Percentiles rank a stretch among this genome's conserved stretches.
phyloP scores from a whole-genome alignment of 495 filamentous ascomycete genomes.

The Penicillium odoratum region DNA sequence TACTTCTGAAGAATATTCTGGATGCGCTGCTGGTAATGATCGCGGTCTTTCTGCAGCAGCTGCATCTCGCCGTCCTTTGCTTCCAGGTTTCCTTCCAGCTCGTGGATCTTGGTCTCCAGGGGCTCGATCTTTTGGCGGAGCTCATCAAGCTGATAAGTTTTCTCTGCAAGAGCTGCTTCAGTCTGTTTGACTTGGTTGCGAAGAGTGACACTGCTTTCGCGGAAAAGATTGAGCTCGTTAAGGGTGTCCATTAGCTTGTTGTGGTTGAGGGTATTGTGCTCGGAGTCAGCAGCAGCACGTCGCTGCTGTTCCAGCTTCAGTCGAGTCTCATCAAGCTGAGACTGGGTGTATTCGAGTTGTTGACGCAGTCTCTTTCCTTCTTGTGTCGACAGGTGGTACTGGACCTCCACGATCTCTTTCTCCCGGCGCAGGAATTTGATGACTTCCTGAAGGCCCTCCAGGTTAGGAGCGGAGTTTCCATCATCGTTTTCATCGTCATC shows the following conservation, averaged over 20 bases:
- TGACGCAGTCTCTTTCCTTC: conserved; percentile 85
- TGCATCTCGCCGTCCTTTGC: conserved; percentile 83
- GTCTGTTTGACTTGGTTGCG: conserved; percentile 81
- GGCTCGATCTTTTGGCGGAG: conserved; percentile 77
- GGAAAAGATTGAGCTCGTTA: conserved; percentile 90
- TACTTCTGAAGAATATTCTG: conserved; percentile 96
- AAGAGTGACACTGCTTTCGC: conserved; percentile 87
- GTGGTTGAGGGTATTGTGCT: conserved; percentile 68
- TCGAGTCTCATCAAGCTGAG: conserved; percentile 80
- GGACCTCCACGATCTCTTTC: conserved; percentile 96
- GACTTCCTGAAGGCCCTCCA: conserved; percentile 80
- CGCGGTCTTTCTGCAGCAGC: conserved; percentile 80
- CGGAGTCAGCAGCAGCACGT: conserved; percentile 68
- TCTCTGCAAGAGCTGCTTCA: conserved; percentile 70
- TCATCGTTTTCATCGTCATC: conserved; percentile 43
- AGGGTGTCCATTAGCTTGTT: conserved; percentile 90
- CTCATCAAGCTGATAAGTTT: conserved; percentile 69
- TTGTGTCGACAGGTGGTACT: conserved; percentile 83
- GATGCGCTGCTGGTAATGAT: conserved; percentile 88
- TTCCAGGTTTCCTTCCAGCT: conserved; percentile 75
- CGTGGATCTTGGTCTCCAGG: conserved; percentile 70
- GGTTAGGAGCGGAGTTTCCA: conserved; percentile 45
- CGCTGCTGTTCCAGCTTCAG: conserved; percentile 88
- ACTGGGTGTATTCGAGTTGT: conserved; percentile 81
- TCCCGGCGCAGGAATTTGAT: conserved; percentile 90